Percentiles rank a stretch among this genome's conserved stretches.
Evolutionary conservation across 345 rosid genomes (phyloP).

Genomic region (Pelargonium nanum): DNA sequence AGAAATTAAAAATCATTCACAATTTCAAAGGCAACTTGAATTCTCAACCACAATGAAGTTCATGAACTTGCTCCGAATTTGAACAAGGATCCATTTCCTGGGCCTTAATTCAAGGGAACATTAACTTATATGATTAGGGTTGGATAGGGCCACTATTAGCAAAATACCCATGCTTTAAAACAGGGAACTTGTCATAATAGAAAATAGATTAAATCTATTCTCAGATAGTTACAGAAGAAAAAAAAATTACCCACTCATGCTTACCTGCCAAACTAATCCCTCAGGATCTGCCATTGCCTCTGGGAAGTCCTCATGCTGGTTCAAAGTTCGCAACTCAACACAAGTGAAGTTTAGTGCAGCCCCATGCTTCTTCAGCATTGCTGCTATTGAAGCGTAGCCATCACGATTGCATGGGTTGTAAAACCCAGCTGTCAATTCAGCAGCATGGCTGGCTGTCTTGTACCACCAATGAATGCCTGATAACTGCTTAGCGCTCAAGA

Average conservation of each 20-base stretch:
- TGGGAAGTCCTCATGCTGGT: slow-evolving; percentile 48
- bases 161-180: too few species aligned
- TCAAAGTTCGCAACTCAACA: slow-evolving; percentile 38
- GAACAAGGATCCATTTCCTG: not conserved
- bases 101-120: not conserved
- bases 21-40: too few species aligned
- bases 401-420: slow-evolving; percentile 83
- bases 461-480: slow-evolving; percentile 97
- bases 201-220: not conserved
- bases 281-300: slow-evolving; percentile 63
- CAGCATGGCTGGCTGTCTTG: slow-evolving; percentile 92
- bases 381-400: slow-evolving; percentile 70
- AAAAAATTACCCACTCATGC: not conserved
- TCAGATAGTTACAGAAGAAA: not conserved
- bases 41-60: not conserved
- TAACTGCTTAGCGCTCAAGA: slow-evolving; percentile 62
- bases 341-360: slow-evolving; percentile 62
- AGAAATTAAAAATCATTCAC: too few species aligned
- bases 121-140: too few species aligned
- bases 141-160: too few species aligned
- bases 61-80: too few species aligned
- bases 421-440: slow-evolving; percentile 89
- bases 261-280: slow-evolving; percentile 85
- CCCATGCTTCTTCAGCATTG: slow-evolving; percentile 62
- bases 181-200: not conserved